phyloP scores from a whole-genome alignment of 2,329 filamentous ascomycete genomes.

The Beauveria sp. region DNA sequence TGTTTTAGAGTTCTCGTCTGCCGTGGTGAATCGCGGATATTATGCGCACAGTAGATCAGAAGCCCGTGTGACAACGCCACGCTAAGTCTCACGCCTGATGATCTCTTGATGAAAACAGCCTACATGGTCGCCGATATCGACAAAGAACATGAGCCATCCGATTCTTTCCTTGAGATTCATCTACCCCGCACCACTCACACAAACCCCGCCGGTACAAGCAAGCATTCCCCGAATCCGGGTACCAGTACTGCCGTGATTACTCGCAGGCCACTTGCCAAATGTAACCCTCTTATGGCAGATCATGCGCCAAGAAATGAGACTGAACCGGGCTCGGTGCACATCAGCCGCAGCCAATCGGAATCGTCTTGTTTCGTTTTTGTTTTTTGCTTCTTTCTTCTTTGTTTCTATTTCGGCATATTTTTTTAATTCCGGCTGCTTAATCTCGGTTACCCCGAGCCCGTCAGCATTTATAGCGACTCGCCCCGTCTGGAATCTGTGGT shows the following conservation, averaged over 20 bases:
- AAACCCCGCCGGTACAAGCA: not conserved
- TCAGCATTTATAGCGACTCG: not conserved
- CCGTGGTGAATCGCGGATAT: not conserved
- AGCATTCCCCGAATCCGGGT: not conserved
- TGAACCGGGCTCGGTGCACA: not conserved
- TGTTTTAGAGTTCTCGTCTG: not conserved
- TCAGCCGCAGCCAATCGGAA: not conserved
- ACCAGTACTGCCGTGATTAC: not conserved
- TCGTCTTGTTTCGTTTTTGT: too few species aligned
- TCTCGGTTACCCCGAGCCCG: too few species aligned
- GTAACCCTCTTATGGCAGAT: conserved; percentile 7
- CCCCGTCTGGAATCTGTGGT: too few species aligned
- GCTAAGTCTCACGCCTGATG: too few species aligned
- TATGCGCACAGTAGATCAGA: not conserved
- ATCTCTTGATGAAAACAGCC: too few species aligned
- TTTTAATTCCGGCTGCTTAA: too few species aligned
- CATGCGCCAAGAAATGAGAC: not conserved
- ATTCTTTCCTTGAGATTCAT: not conserved
- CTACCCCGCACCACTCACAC: not conserved
- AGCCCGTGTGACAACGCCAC: not conserved
- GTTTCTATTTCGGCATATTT: not conserved
- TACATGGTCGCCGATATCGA: not conserved
- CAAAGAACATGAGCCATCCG: not conserved
- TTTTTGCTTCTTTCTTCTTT: not conserved
- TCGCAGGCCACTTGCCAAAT: not conserved